Base-by-base conservation (phyloP, 352 stramenopile species). In the Phytophthora citricola region DNA sequence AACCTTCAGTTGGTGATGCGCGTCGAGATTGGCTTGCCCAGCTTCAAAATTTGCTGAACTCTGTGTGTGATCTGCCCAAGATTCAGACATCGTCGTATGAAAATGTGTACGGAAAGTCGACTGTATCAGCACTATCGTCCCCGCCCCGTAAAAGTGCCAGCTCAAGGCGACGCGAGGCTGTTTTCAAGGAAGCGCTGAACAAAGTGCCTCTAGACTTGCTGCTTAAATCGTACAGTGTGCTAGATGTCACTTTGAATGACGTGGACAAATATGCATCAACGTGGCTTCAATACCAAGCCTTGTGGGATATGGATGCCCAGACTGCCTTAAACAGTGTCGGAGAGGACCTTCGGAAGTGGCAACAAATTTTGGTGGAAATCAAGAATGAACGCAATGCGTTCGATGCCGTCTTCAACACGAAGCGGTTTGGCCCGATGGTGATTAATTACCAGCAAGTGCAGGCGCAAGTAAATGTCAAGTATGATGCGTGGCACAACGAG, bases 401-500 rank as follows among this genome's bases (percentile, higher is more conserved):
- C 50, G 97, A 99, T 73, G 92, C 89, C 4, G 69, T 92, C 49
- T 77, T 96, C 66, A 82, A 90, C 79, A 88, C 90, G n/a, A 95
- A 95, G 57, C 64, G 72, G 11, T 99, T 97, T 76, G 97, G 71
- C 63, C 97, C 68, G 9, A 85, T 98, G 58, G 66, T 87, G 4
- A 81, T 98, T 15, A 96, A 98, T 72, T 97, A 97, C 56, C 86
- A 97, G 69, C 88, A 97, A 77, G 89, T 98, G 11, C 92, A 98
- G 69, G 87, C 92, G 3, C 85, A 97, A 69, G 89, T 97, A 44
- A 99, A 99, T 64, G 84, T 99, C 38, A 99, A 99, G 74, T 99
- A 99, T 78, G 98, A 99, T 73, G 97, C 97, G 3, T 99, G 97
- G 97, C 97, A 99, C 69, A 99, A 99, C 57, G 97, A 99, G 62